Conservation (phyloP, 2,329 filamentous ascomycete genomes). For the Trichoderma afroharzianum region DNA sequence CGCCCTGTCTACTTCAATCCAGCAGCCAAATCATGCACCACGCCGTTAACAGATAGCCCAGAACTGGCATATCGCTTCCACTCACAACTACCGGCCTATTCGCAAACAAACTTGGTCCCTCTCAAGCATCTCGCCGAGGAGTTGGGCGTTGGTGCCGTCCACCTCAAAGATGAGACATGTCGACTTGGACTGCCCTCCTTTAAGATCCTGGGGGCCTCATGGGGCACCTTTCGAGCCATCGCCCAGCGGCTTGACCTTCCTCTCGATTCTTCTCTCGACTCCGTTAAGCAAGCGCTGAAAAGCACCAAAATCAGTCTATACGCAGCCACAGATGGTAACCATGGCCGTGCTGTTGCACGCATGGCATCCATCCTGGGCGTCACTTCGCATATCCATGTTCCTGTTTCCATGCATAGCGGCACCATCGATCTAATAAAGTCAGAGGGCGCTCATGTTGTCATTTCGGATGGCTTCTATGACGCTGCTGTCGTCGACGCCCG, state of each 20-base stretch:
- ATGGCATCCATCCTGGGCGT: slow-evolving; percentile 62
- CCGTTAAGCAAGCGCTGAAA: slow-evolving; percentile 36
- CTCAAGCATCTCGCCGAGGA: slow-evolving; percentile 54
- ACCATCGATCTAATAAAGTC: slow-evolving; percentile 53
- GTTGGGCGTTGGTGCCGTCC: slow-evolving; percentile 54
- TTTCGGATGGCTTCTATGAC: slow-evolving; percentile 61
- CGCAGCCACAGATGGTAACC: slow-evolving; percentile 72
- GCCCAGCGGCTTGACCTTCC: slow-evolving; percentile 41
- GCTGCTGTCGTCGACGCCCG: slow-evolving; percentile 51
- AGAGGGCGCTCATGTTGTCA: slow-evolving; percentile 60
- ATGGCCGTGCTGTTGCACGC: slow-evolving; percentile 67
- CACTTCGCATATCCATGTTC: slow-evolving; percentile 58
- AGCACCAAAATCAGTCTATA: slow-evolving; percentile 43
- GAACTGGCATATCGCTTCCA: slow-evolving; percentile 19
- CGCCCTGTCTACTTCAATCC: slow-evolving; percentile 21
- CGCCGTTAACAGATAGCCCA: not conserved
- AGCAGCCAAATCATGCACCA: slow-evolving; percentile 16
- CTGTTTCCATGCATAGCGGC: slow-evolving; percentile 50
- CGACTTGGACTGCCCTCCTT: slow-evolving; percentile 70
- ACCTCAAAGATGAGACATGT: slow-evolving; percentile 68
- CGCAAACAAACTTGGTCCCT: slow-evolving; percentile 47
- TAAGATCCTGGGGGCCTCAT: slow-evolving; percentile 77
- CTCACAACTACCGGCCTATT: slow-evolving; percentile 35
- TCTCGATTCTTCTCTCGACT: slow-evolving; percentile 39
- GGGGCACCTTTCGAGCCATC: slow-evolving; percentile 62